Evolutionary conservation across 2,329 filamentous ascomycete genomes (phyloP).

Genomic region (Emergomyces pasteurianus): DNA sequence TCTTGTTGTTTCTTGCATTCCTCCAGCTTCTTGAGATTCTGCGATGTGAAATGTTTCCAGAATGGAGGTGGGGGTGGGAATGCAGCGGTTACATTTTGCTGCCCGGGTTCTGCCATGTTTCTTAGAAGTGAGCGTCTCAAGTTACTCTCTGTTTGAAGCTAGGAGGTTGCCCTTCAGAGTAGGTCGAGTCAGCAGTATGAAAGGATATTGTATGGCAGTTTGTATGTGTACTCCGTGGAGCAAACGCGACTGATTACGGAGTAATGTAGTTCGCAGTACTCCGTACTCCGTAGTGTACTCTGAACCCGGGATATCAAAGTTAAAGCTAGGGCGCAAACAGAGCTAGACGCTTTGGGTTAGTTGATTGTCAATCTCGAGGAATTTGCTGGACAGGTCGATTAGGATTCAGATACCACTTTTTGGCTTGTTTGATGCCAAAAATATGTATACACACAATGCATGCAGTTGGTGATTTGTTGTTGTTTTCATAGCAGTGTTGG

Average conservation of each 20-base stretch:
- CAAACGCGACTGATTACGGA: no score
- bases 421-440: no score
- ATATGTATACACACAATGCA: no score
- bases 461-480: no score
- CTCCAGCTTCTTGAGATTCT: slow-evolving; percentile 53
- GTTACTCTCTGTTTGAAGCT: neutral
- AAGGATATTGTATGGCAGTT: neutral
- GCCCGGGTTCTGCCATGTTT: slow-evolving; percentile 49
- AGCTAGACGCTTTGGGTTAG: neutral
- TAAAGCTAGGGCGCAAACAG: neutral
- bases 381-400: no score
- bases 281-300: no score
- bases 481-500: no score
- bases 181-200: neutral
- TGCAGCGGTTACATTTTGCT: slow-evolving; percentile 44
- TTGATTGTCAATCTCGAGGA: neutral
- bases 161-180: no score
- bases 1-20: slow-evolving; percentile 34
- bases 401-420: no score
- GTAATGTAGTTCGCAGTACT: neutral
- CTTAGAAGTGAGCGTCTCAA: neutral
- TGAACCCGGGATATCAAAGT: no score
- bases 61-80: slow-evolving; percentile 84
- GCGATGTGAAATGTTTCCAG: slow-evolving; percentile 74
- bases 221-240: neutral